A percentile compares a stretch with the other conserved stretches of the same genome.
Evolutionary conservation across 331 rosid species (phyloP).

Genomic region (Malus hybrid): DNA sequence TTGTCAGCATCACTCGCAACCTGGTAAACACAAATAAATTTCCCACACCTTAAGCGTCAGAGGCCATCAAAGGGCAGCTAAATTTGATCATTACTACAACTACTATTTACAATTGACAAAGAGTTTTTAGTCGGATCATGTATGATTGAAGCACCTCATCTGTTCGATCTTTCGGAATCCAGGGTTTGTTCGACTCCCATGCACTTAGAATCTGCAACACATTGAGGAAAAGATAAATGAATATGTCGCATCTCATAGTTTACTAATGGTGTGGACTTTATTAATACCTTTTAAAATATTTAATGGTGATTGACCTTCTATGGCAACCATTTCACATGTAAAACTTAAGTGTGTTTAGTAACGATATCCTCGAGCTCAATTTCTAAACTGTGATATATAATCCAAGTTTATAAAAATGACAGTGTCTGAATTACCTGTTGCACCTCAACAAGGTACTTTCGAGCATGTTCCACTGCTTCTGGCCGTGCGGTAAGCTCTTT

Average conservation of each 20-base stretch:
- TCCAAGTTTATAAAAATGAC: neutral
- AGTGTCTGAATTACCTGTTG: slow-evolving; percentile 46
- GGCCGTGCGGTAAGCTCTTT: slow-evolving; percentile 88
- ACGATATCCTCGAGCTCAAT: neutral
- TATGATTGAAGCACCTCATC: slow-evolving; percentile 52
- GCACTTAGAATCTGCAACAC: slow-evolving; percentile 47
- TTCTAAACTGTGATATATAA: neutral
- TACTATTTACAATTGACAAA: neutral
- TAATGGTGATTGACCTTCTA: neutral
- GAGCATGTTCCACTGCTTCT: slow-evolving; percentile 54
- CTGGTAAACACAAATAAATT: slow-evolving; percentile 29
- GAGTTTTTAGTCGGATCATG: neutral
- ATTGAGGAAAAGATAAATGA: slow-evolving; percentile 13
- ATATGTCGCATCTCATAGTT: neutral
- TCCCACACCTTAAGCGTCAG: neutral
- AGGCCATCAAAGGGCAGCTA: neutral
- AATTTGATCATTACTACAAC: neutral
- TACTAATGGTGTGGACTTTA: neutral
- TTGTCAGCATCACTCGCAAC: slow-evolving; percentile 53
- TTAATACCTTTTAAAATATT: neutral
- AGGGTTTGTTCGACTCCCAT: slow-evolving; percentile 72
- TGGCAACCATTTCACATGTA: neutral
- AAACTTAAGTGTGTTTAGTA: neutral
- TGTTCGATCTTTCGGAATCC: slow-evolving; percentile 71
- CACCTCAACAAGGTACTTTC: slow-evolving; percentile 56